Base-by-base conservation (phyloP, 1,284 basidiomycete genomes). In the Paramarasmius palmivorus region DNA sequence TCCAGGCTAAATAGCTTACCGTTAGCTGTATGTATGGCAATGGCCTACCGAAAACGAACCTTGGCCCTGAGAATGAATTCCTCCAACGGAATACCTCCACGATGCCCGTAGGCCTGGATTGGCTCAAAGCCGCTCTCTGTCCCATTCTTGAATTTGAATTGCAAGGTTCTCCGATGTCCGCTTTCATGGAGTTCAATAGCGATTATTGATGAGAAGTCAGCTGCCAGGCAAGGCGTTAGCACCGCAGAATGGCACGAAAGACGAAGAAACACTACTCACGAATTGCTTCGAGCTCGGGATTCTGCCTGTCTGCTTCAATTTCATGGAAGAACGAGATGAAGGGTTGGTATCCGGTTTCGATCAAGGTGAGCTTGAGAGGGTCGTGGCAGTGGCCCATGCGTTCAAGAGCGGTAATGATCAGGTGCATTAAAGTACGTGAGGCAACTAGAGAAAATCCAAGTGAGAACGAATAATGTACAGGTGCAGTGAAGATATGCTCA, bases 241-340 rank as follows among this genome's bases (percentile, higher is more conserved):
- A 19, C 8, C n/a, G 7, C 29, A 17, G 6, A 14, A 23, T 23
- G 2, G 17, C 12, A 32, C 29, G 12, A 32, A 32, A 32, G 29
- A 6, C 29, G 12, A 6, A 15, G 25, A 15, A 29, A 4, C 25
- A 29, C 7, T 32, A 46, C 44, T 12, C 6, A 46, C 44, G 44
- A 46, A 46, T 46, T 3, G 44, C 23, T 15, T 46, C 29, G 25
- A 46, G 29, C 10, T 23, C 44, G 6, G 44, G 25, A 32, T 29
- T 29, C 12, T 26, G 25, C n/a, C 32, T 4, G 7, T 29, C 44
- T 4, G 44, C 44, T 46, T 46, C 44, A n/a, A 46, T 32, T 15
- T 46, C 44, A 29, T 46, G 44, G 25, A 46, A 46, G 25, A 46
- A 32, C 2, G 44, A 46, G 25, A 46, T 46, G 14, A 46, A 32